Evolutionary conservation across 2,329 filamentous ascomycete species (phyloP).

Genomic region (Pezicula carpinea): DNA sequence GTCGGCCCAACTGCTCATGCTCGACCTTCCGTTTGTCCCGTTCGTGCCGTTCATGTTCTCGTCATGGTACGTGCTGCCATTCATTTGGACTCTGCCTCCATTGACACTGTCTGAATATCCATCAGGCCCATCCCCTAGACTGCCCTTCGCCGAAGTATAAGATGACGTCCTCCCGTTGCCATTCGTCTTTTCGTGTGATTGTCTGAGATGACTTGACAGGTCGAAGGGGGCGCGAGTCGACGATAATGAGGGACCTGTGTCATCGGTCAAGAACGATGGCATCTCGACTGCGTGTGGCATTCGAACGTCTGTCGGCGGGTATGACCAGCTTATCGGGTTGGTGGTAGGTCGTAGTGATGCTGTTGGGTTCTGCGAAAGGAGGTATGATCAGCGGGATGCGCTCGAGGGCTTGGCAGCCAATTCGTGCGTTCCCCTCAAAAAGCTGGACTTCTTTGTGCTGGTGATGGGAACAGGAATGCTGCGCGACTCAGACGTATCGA

Average conservation of each 20-base stretch:
- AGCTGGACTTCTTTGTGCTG: neutral
- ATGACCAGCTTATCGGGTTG: conserved; percentile 20
- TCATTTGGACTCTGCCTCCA: conserved; percentile 15
- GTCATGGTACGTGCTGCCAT: conserved; percentile 25
- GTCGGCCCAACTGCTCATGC: conserved; percentile 33
- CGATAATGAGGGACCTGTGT: conserved; percentile 27
- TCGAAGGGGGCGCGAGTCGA: conserved; percentile 24
- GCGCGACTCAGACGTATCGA: too few species aligned
- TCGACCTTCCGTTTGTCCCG: conserved; percentile 48
- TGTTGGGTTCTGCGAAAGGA: conserved; percentile 15
- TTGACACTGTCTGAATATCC: conserved; percentile 24
- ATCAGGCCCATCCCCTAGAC: conserved; percentile 26
- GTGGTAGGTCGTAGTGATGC: conserved; percentile 9
- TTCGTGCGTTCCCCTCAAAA: neutral
- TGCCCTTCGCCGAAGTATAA: conserved; percentile 28
- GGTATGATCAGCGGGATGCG: conserved; percentile 18
- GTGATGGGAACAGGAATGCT: too few species aligned
- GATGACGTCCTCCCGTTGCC: conserved; percentile 24
- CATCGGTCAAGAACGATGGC: conserved; percentile 45
- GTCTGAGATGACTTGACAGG: conserved; percentile 32
- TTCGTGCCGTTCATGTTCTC: conserved; percentile 53
- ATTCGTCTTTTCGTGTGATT: conserved; percentile 29
- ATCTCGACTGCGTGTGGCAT: conserved; percentile 43
- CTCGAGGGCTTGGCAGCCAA: conserved; percentile 14
- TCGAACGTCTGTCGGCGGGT: conserved; percentile 17